Conservation (phyloP, 495 filamentous ascomycete genomes). For the Podospora bellae-mahoneyi region DNA sequence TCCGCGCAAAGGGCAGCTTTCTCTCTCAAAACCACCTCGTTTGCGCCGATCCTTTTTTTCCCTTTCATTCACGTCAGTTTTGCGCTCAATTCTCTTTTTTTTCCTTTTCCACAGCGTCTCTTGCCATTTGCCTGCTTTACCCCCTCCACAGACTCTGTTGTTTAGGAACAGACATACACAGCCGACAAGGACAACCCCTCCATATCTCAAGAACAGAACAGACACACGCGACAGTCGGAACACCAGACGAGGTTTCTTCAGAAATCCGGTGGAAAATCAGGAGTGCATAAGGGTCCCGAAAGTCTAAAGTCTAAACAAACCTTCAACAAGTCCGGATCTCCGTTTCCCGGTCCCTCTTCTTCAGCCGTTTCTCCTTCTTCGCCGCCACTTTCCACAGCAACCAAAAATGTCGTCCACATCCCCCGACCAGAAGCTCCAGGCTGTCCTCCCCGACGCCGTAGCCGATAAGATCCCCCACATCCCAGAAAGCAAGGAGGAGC, state of each 20-base stretch:
- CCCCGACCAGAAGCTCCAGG: conserved; percentile 33
- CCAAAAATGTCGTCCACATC: conserved; percentile 27
- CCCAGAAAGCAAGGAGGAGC: conserved; percentile 50
- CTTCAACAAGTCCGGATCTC: not conserved
- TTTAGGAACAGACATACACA: not conserved
- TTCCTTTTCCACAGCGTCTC: not conserved
- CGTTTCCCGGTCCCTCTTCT: not conserved
- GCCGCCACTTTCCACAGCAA: not conserved
- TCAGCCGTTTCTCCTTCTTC: not conserved
- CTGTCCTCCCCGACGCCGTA: conserved; percentile 37
- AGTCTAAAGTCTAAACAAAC: not conserved
- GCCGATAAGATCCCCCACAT: conserved; percentile 49
- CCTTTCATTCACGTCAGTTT: not conserved
- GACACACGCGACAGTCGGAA: not conserved
- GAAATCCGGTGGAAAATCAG: not conserved
- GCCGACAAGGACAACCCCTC: not conserved
- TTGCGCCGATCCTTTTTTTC: not conserved
- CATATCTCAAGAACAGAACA: not conserved
- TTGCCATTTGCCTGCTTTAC: not conserved
- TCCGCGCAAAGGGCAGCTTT: conserved; percentile 4
- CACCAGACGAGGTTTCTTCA: not conserved
- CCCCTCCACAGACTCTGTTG: not conserved
- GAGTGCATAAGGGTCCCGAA: not conserved
- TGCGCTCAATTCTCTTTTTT: not conserved
- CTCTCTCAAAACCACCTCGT: not conserved